Evolutionary conservation across 305 asterid species (phyloP), one percentile per base, ranked within the genome.

Genomic region (Caryopteris hybrid): DNA sequence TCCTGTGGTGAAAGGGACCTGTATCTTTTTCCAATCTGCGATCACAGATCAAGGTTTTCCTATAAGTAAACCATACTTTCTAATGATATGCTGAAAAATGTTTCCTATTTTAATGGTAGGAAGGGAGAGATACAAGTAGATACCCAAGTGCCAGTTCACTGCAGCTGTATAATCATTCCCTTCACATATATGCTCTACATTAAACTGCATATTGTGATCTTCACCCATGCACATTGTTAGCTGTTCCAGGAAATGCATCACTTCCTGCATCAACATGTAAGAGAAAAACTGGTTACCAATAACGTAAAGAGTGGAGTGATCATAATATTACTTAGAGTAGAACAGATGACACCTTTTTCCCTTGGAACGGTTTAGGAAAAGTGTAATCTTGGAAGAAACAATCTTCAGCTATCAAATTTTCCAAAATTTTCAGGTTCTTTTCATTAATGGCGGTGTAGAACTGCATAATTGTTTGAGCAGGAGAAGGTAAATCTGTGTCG

Each of bases 71-170:
- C 2, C 16, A 10, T 14, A 21, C 36, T 25, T 18, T 11, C 17
- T 17, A 10, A 50, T 7, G 21, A 5, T 48, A 12, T 33, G 56
- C 17, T 48, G 8, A 22, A 57, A 25, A 66, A 42, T 3, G 12
- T 14, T 56, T 20, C 17, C 36, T 16, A 6, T 17, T 27, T 50
- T 46, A 42, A 4, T 17, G 41, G 12, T 16, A 33, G 13, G 27
- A 61, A 33, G 8, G 29, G 8, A 38, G 23, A 48, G 39, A 55
- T 31, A 8, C 10, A 6, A 55, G 39, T 48, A 43, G 8, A 21
- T 85, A 86, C 97, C 93, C 36, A 88, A 75, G 71, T 88, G 93
- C 96, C 95, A 86, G 70, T 79, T 82, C 50, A 85, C 96, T 3
- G 77, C 80, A 60, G 74, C 81, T 8, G 83, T 81, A 36, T 69